Percentiles rank a stretch among this genome's conserved stretches.
These are phyloP conservation scores for Puccinia coronata DNA, from an alignment of 1,284 basidiomycete genomes.

Conservation along the genomic window DNA sequence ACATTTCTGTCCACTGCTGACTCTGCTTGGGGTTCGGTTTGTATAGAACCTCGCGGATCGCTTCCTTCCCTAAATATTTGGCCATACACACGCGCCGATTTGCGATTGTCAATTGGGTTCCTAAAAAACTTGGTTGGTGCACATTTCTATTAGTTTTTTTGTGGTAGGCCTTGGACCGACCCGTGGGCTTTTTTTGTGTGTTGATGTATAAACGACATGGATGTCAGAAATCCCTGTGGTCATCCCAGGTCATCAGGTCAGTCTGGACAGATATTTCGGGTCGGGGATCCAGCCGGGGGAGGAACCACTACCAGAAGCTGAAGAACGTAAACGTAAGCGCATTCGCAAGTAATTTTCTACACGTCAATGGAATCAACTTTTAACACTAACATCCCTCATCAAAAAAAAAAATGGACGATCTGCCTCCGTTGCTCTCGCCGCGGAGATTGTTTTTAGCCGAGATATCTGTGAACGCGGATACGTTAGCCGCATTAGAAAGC, in stretches of 20 bases:
- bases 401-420: not conserved
- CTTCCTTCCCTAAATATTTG: conserved; percentile 83
- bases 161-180: not conserved
- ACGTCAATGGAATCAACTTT: not conserved
- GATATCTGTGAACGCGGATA: conserved; percentile 67
- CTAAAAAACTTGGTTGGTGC: conserved; percentile 81
- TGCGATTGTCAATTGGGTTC: conserved; percentile 95
- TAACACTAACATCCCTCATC: not conserved
- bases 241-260: conserved; percentile 69
- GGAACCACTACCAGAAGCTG: conserved; percentile 69
- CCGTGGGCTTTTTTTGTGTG: too few species aligned
- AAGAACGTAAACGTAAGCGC: conserved; percentile 61
- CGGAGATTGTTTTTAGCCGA: conserved; percentile 54
- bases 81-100: conserved; percentile 92
- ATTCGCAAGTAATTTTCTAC: conserved; percentile 16
- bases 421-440: not conserved
- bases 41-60: conserved; percentile 70
- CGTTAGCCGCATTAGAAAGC: conserved; percentile 72
- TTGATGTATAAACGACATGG: too few species aligned
- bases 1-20: not conserved
- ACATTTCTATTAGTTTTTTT: not conserved
- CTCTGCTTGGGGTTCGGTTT: not conserved
- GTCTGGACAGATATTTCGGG: conserved; percentile 72
- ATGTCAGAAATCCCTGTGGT: conserved; percentile 76
- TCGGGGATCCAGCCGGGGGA: conserved; percentile 75